Evolutionary conservation across 2,329 filamentous ascomycete genomes (phyloP), one percentile per base, ranked within the genome.

Genomic region (Aspergillus sp.): DNA sequence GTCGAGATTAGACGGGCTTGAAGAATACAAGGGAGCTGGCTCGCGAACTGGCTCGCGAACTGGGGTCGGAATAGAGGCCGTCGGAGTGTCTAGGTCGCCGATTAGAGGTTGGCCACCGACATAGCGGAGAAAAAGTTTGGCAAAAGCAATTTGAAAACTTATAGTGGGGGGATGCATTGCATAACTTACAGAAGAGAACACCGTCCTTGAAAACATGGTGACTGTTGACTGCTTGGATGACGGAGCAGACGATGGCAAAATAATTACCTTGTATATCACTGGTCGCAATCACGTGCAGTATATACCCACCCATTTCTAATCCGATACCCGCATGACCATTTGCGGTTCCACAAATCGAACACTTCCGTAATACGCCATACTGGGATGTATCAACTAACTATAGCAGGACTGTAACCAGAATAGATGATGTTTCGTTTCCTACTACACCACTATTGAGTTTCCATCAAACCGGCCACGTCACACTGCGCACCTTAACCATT

Each of bases 1-100:
- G 88, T 84, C 33, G 93, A 97, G 48, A 99, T 84, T 41, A 91
- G 83, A 57, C 92, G 89, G 58, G 71, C 68, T 56, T 75, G 66
- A 46, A 74, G 63, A 40, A 61, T 66, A 15, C 69, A 70, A 15
- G 56, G 51, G 39, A 50, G 17, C 20, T 51, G 54, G 40, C 33
- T 30, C 8, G 51, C 5, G 8, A 52, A 33, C 13, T 49, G 52
- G n/a, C 44, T 20, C 9, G 50, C 12, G 20, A 54, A 45, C 3
- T 45, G 54, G 6, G 45, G 54, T 27, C 54, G 39, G 27, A 50
- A 50, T n/a, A 54, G 22, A 48, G 46, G 39, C 47, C 40, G 47
- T 39, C 54, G 54, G 20, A 51, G 40, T 15, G 46, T 20, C 54
- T 56, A 44, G 15, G 4, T 22, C 11, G 20, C 19, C 17, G 22